Base-by-base conservation (phyloP, 208 protist species). In the Acanthamoeba divionensis region DNA sequence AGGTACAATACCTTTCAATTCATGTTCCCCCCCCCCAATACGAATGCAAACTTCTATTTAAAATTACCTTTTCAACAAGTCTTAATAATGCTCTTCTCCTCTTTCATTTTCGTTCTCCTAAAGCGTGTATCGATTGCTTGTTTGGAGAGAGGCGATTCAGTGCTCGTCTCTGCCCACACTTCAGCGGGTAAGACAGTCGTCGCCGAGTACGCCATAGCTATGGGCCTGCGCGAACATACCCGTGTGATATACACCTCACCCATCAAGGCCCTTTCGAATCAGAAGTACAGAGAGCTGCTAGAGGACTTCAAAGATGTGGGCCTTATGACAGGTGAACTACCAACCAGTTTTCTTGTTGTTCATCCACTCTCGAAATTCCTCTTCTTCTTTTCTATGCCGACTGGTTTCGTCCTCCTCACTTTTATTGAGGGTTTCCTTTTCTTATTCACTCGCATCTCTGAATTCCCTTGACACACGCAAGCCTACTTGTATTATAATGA, bases 321-420 rank as follows among this genome's bases (percentile, higher is more conserved):
- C 45, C 97, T 99, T 66, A 99, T 99, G 98, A 99, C 99, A 7
- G 99, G n/a, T n/a, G n/a, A n/a, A n/a, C n/a, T n/a, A n/a, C n/a
- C n/a, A n/a, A n/a, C n/a, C n/a, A n/a, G n/a, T n/a, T n/a, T n/a
- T n/a, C n/a, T n/a, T n/a, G n/a, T n/a, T n/a, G n/a, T n/a, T n/a
- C n/a, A n/a, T n/a, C n/a, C n/a, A n/a, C n/a, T n/a, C n/a, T n/a
- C n/a, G n/a, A n/a, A n/a, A n/a, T n/a, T n/a, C n/a, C n/a, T n/a
- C n/a, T n/a, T n/a, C n/a, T n/a, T n/a, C n/a, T n/a, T n/a, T n/a
- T n/a, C n/a, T n/a, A n/a, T n/a, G n/a, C n/a, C n/a, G n/a, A n/a
- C n/a, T n/a, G n/a, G n/a, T n/a, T n/a, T n/a, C n/a, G n/a, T n/a
- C n/a, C n/a, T n/a, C n/a, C n/a, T n/a, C n/a, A n/a, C n/a, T n/a